These are phyloP conservation scores for Podospora fimiseda DNA, from an alignment of 495 filamentous ascomycete genomes.

Conservation along the genomic window DNA sequence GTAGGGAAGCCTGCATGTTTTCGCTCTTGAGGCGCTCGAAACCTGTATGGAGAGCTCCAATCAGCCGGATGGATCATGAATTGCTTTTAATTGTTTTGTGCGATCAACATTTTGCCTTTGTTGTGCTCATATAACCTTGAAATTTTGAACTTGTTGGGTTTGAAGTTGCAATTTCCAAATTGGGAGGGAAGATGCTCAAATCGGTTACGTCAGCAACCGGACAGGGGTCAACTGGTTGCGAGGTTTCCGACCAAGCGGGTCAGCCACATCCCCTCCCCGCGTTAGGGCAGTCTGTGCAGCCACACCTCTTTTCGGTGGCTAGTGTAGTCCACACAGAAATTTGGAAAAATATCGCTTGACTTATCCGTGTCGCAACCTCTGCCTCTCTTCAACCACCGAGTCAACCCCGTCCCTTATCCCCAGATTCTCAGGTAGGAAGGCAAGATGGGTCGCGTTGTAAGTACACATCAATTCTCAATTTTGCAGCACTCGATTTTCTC, in stretches of 20 bases:
- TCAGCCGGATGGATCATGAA: too few species aligned
- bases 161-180: background rate
- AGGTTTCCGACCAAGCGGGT: background rate
- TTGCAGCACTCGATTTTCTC: constrained; percentile 9
- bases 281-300: constrained; percentile 27
- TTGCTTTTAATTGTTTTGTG: too few species aligned
- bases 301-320: constrained; percentile 25
- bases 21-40: too few species aligned
- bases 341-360: constrained; percentile 33
- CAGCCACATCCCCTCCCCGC: constrained; percentile 19
- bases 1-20: too few species aligned
- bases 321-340: constrained; percentile 32
- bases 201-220: constrained; percentile 9
- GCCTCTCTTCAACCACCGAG: constrained; percentile 25
- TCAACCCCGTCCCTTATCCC: constrained; percentile 29
- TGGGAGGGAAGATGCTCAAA: background rate
- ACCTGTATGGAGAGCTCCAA: too few species aligned
- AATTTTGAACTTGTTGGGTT: background rate
- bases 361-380: constrained; percentile 24
- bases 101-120: too few species aligned
- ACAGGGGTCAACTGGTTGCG: background rate
- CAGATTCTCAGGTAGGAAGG: constrained; percentile 27
- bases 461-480: constrained; percentile 21
- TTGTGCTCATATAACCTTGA: too few species aligned
- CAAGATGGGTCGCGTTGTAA: constrained; percentile 50